Evolutionary conservation across 2,329 filamentous ascomycete species (phyloP).

Genomic region (Claviceps arundinis): DNA sequence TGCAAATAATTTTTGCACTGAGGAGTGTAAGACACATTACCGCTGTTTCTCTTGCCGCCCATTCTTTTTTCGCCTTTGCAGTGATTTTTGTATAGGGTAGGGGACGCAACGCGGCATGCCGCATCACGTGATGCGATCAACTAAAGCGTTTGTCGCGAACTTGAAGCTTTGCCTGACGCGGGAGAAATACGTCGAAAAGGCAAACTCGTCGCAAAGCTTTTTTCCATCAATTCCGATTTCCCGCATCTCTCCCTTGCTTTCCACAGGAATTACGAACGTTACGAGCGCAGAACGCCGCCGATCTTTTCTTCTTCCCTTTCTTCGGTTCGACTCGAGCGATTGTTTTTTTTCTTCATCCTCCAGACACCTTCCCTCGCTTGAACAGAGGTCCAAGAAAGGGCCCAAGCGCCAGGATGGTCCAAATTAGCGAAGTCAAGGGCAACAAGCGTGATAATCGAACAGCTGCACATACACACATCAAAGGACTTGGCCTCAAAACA

Average conservation of each 20-base stretch:
- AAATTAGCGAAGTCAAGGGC: conserved; percentile 89
- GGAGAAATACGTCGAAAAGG: not conserved
- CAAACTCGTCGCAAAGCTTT: not conserved
- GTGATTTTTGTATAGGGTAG: not conserved
- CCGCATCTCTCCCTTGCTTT: not conserved
- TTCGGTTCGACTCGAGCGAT: not conserved
- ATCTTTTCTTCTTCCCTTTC: not conserved
- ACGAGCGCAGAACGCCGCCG: not conserved
- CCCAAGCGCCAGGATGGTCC: conserved; percentile 51
- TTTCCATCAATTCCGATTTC: not conserved
- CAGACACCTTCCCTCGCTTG: not conserved
- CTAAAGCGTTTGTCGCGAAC: not conserved
- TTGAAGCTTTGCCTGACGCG: not conserved
- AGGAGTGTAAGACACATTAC: too few species aligned
- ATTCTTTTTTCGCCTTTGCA: not conserved
- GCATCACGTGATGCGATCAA: not conserved
- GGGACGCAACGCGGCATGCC: accelerated
- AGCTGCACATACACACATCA: conserved; percentile 95
- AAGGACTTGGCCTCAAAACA: conserved; percentile 72
- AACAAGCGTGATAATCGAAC: conserved; percentile 92
- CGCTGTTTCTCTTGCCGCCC: too few species aligned
- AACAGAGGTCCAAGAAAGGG: conserved; percentile 1
- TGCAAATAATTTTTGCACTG: too few species aligned
- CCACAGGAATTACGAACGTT: not conserved
- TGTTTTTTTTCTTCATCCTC: not conserved